Conservation (phyloP, 805 yeast species). For the Metschnikowia corniflorae region DNA sequence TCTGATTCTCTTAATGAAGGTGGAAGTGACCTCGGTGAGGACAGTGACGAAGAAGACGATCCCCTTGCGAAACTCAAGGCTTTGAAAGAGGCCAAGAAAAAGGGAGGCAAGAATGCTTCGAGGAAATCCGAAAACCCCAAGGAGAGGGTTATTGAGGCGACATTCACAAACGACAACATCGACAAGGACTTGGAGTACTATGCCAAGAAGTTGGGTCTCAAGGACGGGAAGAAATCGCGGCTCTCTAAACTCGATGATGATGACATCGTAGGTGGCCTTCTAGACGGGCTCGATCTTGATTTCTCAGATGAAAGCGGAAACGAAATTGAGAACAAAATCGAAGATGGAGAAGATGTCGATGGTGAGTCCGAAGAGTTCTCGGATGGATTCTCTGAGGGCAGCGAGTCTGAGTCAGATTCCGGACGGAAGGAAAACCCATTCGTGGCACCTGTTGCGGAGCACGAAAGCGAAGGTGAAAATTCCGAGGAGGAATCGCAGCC, state of each 20-base stretch:
- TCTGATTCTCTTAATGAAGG: not conserved
- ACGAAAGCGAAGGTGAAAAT: slow-evolving; percentile 2
- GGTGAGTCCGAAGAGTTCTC: slow-evolving; percentile 14
- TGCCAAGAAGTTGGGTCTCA: slow-evolving; percentile 74
- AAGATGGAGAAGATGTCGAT: slow-evolving; percentile 8
- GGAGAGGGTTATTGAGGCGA: slow-evolving; percentile 16
- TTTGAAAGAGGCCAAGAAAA: slow-evolving; percentile 14
- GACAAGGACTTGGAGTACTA: slow-evolving; percentile 80
- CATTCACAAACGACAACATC: slow-evolving; percentile 15
- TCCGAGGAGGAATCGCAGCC: slow-evolving; percentile 19
- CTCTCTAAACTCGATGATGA: slow-evolving; percentile 56
- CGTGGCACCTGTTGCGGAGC: slow-evolving; percentile 21
- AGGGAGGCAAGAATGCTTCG: slow-evolving; percentile 14
- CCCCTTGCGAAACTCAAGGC: slow-evolving; percentile 26
- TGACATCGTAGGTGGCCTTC: slow-evolving; percentile 76
- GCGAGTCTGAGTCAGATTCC: slow-evolving; percentile 20
- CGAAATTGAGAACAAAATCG: slow-evolving; percentile 15
- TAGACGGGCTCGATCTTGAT: slow-evolving; percentile 70
- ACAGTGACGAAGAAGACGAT: slow-evolving; percentile 18
- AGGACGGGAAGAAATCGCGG: slow-evolving; percentile 46
- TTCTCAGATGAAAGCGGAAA: slow-evolving; percentile 24
- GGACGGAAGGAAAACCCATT: slow-evolving; percentile 50
- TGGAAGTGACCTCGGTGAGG: slow-evolving; percentile 8
- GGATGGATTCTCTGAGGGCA: slow-evolving; percentile 13
- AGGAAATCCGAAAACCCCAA: slow-evolving; percentile 6